phyloP scores from a whole-genome alignment of 2,329 filamentous ascomycete species.

The Thielaviopsis euricoi region DNA sequence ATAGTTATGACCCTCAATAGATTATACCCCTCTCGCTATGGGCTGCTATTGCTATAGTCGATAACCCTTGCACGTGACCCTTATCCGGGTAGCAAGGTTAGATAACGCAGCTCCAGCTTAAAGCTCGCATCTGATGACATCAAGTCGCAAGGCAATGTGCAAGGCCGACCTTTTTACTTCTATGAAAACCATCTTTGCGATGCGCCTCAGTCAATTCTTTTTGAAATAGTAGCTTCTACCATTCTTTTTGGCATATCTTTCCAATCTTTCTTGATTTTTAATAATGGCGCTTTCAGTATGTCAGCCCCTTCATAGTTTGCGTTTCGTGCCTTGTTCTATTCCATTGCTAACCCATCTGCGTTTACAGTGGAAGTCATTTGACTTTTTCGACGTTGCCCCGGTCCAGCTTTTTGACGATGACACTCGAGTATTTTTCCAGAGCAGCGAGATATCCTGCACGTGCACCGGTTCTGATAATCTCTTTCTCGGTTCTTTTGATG shows the following conservation, averaged over 20 bases:
- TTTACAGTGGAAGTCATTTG: conserved; percentile 88
- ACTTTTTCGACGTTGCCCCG: conserved; percentile 93
- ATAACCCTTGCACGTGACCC: neutral
- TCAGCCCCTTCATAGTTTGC: neutral
- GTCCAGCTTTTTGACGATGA: conserved; percentile 69
- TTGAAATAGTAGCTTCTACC: neutral
- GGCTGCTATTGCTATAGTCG: neutral
- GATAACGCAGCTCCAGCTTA: neutral
- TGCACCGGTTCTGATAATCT: conserved; percentile 79
- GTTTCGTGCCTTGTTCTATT: neutral
- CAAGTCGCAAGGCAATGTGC: neutral
- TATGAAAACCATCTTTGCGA: neutral
- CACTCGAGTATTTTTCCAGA: conserved; percentile 61
- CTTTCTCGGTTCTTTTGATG: conserved; percentile 75
- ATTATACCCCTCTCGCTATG: no score
- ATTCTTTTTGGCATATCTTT: neutral
- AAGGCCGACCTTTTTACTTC: neutral
- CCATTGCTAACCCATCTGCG: neutral
- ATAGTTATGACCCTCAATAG: no score
- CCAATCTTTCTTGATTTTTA: neutral
- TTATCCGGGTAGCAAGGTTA: neutral
- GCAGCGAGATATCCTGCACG: conserved; percentile 66
- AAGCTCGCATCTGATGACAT: neutral
- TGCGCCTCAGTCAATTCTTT: neutral
- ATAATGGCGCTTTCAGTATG: conserved; percentile 11